These are phyloP conservation scores for Vigna hirtella DNA, from an alignment of 306 rosid genomes.

Conservation along the genomic window DNA sequence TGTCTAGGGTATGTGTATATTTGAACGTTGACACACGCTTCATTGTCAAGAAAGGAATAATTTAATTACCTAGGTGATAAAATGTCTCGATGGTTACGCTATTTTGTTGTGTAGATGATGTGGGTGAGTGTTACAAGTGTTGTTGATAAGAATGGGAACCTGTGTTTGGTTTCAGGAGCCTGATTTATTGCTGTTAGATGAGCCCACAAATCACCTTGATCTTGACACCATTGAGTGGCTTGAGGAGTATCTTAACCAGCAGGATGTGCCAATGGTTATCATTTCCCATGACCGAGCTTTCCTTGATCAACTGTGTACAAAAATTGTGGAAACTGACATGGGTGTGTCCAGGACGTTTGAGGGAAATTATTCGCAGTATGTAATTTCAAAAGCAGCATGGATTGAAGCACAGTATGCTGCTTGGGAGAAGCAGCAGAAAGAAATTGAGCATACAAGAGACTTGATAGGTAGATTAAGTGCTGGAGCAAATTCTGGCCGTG, in stretches of 20 bases:
- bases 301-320: slow-evolving; percentile 96
- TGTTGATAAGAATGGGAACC: slow-evolving; percentile 15
- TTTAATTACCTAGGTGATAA: background rate
- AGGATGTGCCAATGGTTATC: slow-evolving; percentile 97
- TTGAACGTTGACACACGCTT: background rate
- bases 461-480: slow-evolving; percentile 89
- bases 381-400: slow-evolving; percentile 84
- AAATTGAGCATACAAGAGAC: slow-evolving; percentile 87
- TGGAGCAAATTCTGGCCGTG: slow-evolving; percentile 97
- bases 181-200: slow-evolving; percentile 89
- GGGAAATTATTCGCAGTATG: slow-evolving; percentile 89
- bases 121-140: slow-evolving; percentile 26
- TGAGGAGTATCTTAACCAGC: slow-evolving; percentile 84
- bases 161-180: slow-evolving; percentile 77
- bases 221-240: slow-evolving; percentile 99
- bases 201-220: slow-evolving; percentile 97
- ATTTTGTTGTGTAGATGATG: background rate
- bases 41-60: background rate
- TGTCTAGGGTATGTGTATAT: slow-evolving; percentile 6
- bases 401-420: slow-evolving; percentile 89
- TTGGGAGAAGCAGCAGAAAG: slow-evolving; percentile 99
- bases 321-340: slow-evolving; percentile 99
- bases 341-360: slow-evolving; percentile 84
- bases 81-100: slow-evolving; percentile 14
- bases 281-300: slow-evolving; percentile 98